Evolutionary conservation across 768 basidiomycete genomes (phyloP).

Genomic region (Galerina sulciceps): DNA sequence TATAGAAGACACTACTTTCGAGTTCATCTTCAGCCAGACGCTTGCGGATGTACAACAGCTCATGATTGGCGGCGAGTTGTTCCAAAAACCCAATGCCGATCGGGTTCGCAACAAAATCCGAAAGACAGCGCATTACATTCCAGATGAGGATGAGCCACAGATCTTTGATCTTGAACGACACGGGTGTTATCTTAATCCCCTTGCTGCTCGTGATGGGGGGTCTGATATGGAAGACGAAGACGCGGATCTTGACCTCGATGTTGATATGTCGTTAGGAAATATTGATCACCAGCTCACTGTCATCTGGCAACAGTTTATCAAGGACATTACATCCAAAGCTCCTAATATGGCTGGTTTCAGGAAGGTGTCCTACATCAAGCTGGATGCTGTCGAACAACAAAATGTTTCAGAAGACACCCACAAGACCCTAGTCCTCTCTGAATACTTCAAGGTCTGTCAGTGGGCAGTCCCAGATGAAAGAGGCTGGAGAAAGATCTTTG

Average conservation of each 20-base stretch:
- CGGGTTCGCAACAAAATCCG: constrained; percentile 12
- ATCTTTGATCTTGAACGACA: not conserved
- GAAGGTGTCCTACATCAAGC: constrained; percentile 16
- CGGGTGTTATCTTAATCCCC: not conserved
- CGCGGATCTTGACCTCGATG: not conserved
- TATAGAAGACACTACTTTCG: constrained; percentile 7
- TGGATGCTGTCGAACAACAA: constrained; percentile 7
- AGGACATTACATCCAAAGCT: constrained; percentile 22
- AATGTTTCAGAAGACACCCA: constrained; percentile 13
- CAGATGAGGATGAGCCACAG: not conserved
- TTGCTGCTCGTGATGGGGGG: not conserved
- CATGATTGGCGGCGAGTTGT: not conserved
- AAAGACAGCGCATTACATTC: not conserved
- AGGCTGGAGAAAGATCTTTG: constrained; percentile 19
- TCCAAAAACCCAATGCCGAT: not conserved
- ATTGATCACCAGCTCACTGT: constrained; percentile 14
- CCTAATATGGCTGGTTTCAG: constrained; percentile 14
- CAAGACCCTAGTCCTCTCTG: constrained; percentile 15
- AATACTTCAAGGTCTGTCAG: constrained; percentile 18
- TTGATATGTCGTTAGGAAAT: not conserved
- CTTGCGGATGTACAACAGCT: constrained; percentile 1
- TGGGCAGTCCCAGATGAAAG: constrained; percentile 10
- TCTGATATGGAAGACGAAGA: not conserved
- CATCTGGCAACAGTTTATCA: constrained; percentile 27
- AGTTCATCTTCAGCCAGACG: constrained; percentile 12